Evolutionary conservation across 2,329 filamentous ascomycete genomes (phyloP).

Genomic region (Scytalidium sp.): DNA sequence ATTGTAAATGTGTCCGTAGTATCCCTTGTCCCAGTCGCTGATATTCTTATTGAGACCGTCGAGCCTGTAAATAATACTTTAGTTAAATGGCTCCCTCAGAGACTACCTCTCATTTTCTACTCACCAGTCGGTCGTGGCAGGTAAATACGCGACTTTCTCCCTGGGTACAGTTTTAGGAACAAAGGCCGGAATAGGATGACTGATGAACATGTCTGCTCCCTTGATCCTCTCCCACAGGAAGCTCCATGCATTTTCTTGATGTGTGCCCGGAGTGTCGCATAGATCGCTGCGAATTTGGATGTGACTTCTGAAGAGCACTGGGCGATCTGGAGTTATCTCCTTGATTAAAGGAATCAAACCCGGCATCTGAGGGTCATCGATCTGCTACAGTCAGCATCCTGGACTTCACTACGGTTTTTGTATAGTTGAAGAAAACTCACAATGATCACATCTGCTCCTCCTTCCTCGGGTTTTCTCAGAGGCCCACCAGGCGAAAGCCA

Average conservation of each 20-base stretch:
- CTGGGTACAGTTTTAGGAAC: conserved; percentile 66
- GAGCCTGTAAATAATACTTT: conserved; percentile 43
- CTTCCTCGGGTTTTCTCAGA: conserved; percentile 59
- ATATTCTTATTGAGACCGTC: conserved; percentile 79
- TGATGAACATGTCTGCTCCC: conserved; percentile 74
- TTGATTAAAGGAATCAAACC: conserved; percentile 74
- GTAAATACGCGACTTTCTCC: conserved; percentile 70
- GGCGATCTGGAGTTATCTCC: conserved; percentile 64
- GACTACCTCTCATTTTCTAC: conserved; percentile 12
- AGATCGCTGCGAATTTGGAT: conserved; percentile 80
- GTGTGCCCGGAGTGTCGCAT: conserved; percentile 56
- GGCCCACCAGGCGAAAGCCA: conserved; percentile 70
- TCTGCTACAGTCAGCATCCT: conserved; percentile 37
- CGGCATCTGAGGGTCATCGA: conserved; percentile 86
- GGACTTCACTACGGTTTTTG: no score
- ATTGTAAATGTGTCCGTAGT: conserved; percentile 75
- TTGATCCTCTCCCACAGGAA: conserved; percentile 73
- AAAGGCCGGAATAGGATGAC: conserved; percentile 74
- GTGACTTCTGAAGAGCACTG: conserved; percentile 77
- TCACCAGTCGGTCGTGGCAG: conserved; percentile 77
- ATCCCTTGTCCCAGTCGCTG: conserved; percentile 65
- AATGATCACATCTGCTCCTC: conserved; percentile 73
- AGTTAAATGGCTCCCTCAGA: neutral
- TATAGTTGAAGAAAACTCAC: conserved; percentile 32
- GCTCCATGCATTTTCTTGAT: conserved; percentile 71